Conservation (phyloP, 2,329 filamentous ascomycete species). For the Colletotrichum ledebouriae region DNA sequence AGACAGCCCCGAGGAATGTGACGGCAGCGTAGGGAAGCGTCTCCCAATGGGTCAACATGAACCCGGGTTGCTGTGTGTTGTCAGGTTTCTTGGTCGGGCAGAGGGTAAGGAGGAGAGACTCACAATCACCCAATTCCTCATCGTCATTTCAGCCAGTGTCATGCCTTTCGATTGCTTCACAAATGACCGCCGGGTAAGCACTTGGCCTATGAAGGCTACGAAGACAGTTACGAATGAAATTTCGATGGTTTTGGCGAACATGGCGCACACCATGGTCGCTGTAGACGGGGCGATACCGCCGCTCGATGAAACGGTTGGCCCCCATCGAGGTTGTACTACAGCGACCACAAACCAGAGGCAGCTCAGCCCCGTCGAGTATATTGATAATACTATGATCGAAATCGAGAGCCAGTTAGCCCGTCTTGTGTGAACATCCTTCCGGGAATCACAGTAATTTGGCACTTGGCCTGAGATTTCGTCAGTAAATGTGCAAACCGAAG, state of each 20-base stretch:
- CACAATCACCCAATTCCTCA: constrained; percentile 79
- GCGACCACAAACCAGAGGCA: constrained; percentile 75
- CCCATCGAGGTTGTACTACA: constrained; percentile 73
- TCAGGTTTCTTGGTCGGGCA: neutral
- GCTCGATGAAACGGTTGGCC: constrained; percentile 66
- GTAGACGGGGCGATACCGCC: constrained; percentile 70
- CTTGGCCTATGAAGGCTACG: constrained; percentile 80
- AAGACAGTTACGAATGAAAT: constrained; percentile 83
- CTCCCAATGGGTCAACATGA: constrained; percentile 77
- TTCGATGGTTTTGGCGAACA: constrained; percentile 83
- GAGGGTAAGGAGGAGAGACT: constrained; percentile 42
- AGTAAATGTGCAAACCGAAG: neutral
- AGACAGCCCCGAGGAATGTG: constrained; percentile 74
- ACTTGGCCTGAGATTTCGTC: constrained; percentile 44
- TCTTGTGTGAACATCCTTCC: constrained; percentile 49
- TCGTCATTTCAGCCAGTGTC: constrained; percentile 81
- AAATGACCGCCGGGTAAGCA: constrained; percentile 78
- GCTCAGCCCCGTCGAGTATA: constrained; percentile 76
- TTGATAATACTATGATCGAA: constrained; percentile 61
- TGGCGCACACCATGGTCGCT: constrained; percentile 75
- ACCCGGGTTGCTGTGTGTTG: constrained; percentile 70
- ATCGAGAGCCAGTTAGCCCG: constrained; percentile 63
- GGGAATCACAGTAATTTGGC: constrained; percentile 52
- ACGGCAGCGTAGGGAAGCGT: constrained; percentile 73
- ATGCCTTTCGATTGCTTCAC: constrained; percentile 72